Evolutionary conservation across 2,329 filamentous ascomycete species (phyloP).

Genomic region (Colletotrichum sp.): DNA sequence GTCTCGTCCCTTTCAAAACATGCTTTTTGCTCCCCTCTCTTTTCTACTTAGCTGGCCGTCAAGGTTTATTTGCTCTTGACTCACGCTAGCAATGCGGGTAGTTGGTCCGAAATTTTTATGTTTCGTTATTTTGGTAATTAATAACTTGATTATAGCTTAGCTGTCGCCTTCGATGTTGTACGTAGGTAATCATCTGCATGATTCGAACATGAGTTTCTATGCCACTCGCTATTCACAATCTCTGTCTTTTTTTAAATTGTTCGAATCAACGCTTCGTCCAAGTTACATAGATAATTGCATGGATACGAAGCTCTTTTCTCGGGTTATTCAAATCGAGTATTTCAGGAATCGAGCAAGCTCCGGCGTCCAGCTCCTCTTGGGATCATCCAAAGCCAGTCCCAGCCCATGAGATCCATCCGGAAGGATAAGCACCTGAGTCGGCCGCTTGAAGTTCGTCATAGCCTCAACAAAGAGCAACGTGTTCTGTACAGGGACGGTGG

Average conservation of each 20-base stretch:
- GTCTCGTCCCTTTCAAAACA: neutral
- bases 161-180: neutral
- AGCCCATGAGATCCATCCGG: conserved; percentile 31
- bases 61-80: neutral
- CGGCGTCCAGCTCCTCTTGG: conserved; percentile 26
- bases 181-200: neutral
- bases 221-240: neutral
- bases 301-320: neutral
- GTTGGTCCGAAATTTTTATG: neutral
- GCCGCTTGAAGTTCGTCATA: conserved; percentile 24
- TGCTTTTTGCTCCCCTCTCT: neutral
- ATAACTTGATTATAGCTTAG: neutral
- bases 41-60: rapidly evolving
- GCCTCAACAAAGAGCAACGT: conserved; percentile 28
- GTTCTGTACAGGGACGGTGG: conserved; percentile 29
- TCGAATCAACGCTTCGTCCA: neutral
- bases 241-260: neutral
- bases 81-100: neutral
- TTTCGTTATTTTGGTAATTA: neutral
- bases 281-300: rapidly evolving
- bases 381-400: conserved; percentile 27
- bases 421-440: conserved; percentile 28
- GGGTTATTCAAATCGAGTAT: conserved; percentile 17
- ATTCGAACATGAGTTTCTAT: neutral
- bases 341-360: conserved; percentile 31